These are phyloP conservation scores for Pleurotus sapidus DNA, from an alignment of 768 basidiomycete genomes.

Conservation along the genomic window DNA sequence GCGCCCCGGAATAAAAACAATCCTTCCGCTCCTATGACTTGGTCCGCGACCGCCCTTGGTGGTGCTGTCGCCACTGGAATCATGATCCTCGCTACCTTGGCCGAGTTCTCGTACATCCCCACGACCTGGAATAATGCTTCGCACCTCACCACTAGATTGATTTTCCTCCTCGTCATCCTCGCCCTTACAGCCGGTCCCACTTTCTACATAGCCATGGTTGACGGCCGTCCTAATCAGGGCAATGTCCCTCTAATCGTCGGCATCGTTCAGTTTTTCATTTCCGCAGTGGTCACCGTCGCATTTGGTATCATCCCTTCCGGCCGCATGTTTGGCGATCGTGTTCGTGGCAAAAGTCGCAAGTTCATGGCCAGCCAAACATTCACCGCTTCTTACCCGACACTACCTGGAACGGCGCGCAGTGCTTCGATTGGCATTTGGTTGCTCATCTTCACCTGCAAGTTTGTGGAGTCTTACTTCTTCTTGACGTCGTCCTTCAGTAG, in stretches of 20 bases:
- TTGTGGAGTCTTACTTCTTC: conserved; percentile 97
- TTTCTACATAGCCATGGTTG: conserved; percentile 86
- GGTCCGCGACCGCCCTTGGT: conserved; percentile 94
- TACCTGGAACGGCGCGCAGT: conserved; percentile 67
- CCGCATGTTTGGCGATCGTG: conserved; percentile 98
- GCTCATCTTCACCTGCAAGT: conserved; percentile 95
- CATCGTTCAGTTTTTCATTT: conserved; percentile 92
- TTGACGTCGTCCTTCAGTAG: conserved; percentile 95
- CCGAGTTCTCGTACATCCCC: conserved; percentile 96
- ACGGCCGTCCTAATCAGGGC: conserved; percentile 53
- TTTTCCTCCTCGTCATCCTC: conserved; percentile 90
- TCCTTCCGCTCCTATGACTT: conserved; percentile 88
- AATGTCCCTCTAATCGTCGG: conserved; percentile 87
- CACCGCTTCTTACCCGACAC: conserved; percentile 91
- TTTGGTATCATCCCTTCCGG: conserved; percentile 94
- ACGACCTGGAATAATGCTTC: conserved; percentile 99
- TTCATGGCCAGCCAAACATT: conserved; percentile 99
- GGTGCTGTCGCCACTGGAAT: conserved; percentile 91
- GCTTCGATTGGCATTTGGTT: conserved; percentile 89
- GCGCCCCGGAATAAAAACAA: conserved; percentile 59
- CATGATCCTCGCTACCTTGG: conserved; percentile 91
- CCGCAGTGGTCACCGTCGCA: conserved; percentile 74
- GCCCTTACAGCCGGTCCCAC: conserved; percentile 93
- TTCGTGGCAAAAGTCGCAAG: conserved; percentile 95
- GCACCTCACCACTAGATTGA: conserved; percentile 89